These are phyloP conservation scores for Neocatenulostroma microsporum DNA, from an alignment of 2,329 filamentous ascomycete genomes.

Conservation along the genomic window DNA sequence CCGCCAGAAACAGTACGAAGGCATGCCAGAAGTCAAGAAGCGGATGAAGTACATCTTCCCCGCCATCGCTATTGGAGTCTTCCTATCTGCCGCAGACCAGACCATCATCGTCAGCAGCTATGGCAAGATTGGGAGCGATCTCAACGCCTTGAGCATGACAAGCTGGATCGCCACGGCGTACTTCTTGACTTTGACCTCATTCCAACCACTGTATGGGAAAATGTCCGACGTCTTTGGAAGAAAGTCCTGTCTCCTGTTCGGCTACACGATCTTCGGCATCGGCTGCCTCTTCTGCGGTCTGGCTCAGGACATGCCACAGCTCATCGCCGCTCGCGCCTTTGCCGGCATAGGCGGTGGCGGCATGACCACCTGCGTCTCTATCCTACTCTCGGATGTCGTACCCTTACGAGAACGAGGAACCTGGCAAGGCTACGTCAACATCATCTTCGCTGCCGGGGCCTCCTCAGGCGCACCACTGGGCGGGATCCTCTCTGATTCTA, in stretches of 20 bases:
- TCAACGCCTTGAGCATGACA: constrained; percentile 65
- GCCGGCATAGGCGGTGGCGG: constrained; percentile 62
- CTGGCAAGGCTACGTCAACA: constrained; percentile 68
- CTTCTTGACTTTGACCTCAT: constrained; percentile 65
- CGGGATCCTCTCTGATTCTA: constrained; percentile 61
- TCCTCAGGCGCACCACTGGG: constrained; percentile 62
- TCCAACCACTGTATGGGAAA: constrained; percentile 67
- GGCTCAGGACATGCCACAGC: constrained; percentile 54
- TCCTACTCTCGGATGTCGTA: constrained; percentile 64
- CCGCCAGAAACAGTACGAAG: constrained; percentile 33
- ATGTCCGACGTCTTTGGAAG: constrained; percentile 64
- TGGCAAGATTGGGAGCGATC: constrained; percentile 66
- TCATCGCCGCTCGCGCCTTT: constrained; percentile 58
- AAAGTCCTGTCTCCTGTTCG: constrained; percentile 57
- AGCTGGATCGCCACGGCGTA: constrained; percentile 68
- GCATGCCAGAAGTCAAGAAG: constrained; percentile 42
- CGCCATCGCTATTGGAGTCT: constrained; percentile 57
- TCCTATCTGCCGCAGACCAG: constrained; percentile 66
- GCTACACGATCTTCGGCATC: constrained; percentile 56
- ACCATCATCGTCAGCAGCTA: constrained; percentile 73
- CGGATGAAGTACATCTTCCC: constrained; percentile 53
- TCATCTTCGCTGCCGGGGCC: constrained; percentile 62
- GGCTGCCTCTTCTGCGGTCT: constrained; percentile 59
- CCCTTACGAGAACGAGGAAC: constrained; percentile 60
- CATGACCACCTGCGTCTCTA: constrained; percentile 61